Base-by-base conservation (phyloP, 1,284 basidiomycete species). In the Somion occarium region DNA sequence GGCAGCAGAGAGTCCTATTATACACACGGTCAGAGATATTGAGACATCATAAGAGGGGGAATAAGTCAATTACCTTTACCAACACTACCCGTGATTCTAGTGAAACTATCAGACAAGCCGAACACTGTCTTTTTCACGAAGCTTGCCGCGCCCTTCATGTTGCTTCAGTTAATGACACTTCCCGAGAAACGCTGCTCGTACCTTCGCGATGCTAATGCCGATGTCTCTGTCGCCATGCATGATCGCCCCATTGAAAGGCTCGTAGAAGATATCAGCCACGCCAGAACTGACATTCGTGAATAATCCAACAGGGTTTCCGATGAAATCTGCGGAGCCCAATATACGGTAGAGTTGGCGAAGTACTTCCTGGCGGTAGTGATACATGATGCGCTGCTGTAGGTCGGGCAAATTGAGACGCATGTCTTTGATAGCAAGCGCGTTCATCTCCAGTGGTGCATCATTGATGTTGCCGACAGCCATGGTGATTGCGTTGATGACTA, bases 121-220 rank as follows among this genome's bases (percentile, higher is more conserved):
- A 98, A 99, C 11, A 98, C 91, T 0, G 96, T 98, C 75, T 99
- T 99, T 76, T 98, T 98, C 49, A 98, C 91, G 63, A 99, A 96
- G 66, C 93, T 98, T 7, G 97, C 95, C 0, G 97, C 97, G 37
- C 97, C 94, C 85, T 93, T 65, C 23, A 53, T 24, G 37, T 23
- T 43, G 30, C 22, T 26, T n/a, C 30, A 20, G 42, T 45, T 30
- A 44, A 22, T 22, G 42, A 30, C 15, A 18, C 2, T 4, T 2
- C 5, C 43, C n/a, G 45, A 52, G 15, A 7, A 23, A 22, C 47
- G 24, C 3, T 48, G 27, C 2, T 60, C 70, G 54, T 61, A 91
- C 91, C 76, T 95, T 91, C 2, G 97, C 97, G 52, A 99, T 93
- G n/a, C 97, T 94, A 56, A 96, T 84, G 1, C 97, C 97, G 18